Base-by-base conservation (phyloP, 768 basidiomycete genomes). In the Serendipita vermifera region DNA sequence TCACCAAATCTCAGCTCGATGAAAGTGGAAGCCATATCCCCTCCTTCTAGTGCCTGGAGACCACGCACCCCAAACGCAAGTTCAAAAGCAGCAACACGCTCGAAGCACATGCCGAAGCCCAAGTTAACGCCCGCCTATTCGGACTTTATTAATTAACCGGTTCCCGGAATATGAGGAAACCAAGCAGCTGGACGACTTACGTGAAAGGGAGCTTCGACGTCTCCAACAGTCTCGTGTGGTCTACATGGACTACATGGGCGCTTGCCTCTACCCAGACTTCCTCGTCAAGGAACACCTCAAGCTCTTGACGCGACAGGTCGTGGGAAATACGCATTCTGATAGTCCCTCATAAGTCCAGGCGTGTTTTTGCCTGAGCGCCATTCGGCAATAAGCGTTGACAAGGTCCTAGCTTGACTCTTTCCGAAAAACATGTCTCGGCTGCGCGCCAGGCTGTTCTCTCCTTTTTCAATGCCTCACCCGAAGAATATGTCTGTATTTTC, bases 401-500 rank as follows among this genome's bases (percentile, higher is more conserved):
- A n/a, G n/a, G 46, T 54, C 27, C 33, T 55, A 90, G 87, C 62
- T 88, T 87, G 6, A 77, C 73, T 60, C 65, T 89, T 48, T 87
- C 87, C 14, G 68, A 84, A 7, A 72, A 73, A 48, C 81, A 75
- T 62, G 82, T 81, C 5, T 69, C 77, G 46, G 82, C 85, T 63
- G 88, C 87, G 3, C 78, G 88, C 9, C 67, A 75, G 6, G 79
- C 83, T 31, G 81, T 89, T 0, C 75, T 91, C 4, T 72, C 82
- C 5, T 88, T 86, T 70, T 87, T 91, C 65, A 74, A 75, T 35
- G 88, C 87, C 15, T 76, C 85, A 3, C 73, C 76, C 24, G 84
- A 82, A 0, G 40, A 62, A 5, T 90, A 87, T 65, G 80, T 83
- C 6, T 85, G 89, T 54, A 72, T 90, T 41, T 90, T 89, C 68